Percentiles rank a stretch among this genome's conserved stretches.
These are phyloP conservation scores for Colletotrichum aenigma DNA, from an alignment of 2,329 filamentous ascomycete species.

Conservation along the genomic window DNA sequence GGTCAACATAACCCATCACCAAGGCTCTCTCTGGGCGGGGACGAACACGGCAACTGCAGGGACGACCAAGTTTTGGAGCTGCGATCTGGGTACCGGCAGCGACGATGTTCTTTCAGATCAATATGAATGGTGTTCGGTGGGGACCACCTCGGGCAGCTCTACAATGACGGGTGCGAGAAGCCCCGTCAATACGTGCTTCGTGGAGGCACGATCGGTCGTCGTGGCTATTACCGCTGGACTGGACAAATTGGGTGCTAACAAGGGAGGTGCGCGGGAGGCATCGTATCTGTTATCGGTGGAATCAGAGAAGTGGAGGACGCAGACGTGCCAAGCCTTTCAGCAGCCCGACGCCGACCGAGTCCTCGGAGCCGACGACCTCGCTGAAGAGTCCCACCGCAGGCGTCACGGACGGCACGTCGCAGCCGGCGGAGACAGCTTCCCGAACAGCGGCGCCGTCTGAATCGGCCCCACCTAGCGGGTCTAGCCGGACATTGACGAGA, in stretches of 20 bases:
- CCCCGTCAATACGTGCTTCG: background rate
- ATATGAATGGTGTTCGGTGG: background rate
- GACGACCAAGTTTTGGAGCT: background rate
- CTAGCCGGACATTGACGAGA: background rate
- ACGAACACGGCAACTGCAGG: slow-evolving; percentile 7
- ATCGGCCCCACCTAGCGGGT: background rate
- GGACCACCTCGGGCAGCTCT: background rate
- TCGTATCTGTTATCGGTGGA: background rate
- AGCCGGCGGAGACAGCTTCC: background rate
- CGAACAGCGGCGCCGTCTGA: background rate
- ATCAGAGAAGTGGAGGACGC: background rate
- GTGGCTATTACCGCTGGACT: slow-evolving; percentile 7
- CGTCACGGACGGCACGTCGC: background rate
- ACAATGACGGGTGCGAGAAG: background rate
- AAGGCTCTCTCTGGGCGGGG: background rate
- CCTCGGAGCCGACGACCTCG: background rate
- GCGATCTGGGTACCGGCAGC: background rate
- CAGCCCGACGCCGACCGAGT: background rate
- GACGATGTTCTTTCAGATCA: background rate
- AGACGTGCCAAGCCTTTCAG: background rate
- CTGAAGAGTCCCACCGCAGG: background rate
- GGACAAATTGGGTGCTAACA: background rate
- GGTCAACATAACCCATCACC: background rate
- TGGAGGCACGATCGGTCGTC: background rate
- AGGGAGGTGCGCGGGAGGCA: background rate